Base-by-base conservation (phyloP, 345 rosid genomes). In the Brassica carinata region DNA sequence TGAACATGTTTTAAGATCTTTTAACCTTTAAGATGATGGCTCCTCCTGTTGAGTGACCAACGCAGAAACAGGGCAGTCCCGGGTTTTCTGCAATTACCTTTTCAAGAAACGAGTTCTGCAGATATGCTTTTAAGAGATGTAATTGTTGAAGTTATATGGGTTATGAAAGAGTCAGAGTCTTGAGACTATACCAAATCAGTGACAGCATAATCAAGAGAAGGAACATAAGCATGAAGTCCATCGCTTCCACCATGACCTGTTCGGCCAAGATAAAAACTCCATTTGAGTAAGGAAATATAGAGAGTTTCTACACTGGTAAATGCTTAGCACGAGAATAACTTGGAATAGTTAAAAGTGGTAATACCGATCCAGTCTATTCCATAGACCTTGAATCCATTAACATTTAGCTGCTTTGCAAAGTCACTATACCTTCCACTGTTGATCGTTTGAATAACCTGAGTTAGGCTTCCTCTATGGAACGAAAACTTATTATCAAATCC, bases 181-280 rank as follows among this genome's bases (percentile, higher is more conserved):
- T 58, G 31, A 70, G 31, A 70, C 75, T 33, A 65, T 90, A 95
- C 99, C 84, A 90, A 76, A 78, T 95, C 97, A 34, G 81, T 61
- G 23, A 91, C 97, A 38, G 89, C 96, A 63, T 83, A 83, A 85
- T 93, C 93, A 61, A 93, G 90, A 76, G 97, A 95, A 83, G 86
- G 94, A 78, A 95, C 95, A 68, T 89, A 90, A 58, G 92, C 97
- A 76, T 93, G 98, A 82, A 93, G 87, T 38, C 98, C 97, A 75
- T 93, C 98, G 11, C 94, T 91, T 77, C 98, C 97, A 64, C 99
- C 99, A 68, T 95, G 98, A 59, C 99, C 99, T 95, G 76, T 58
- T 31, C 2, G 4, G 48, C 69, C 51, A 83, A 77, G 71, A 62
- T 38, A 53, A 33, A 33, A 48, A 73, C 7, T 23, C 57, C n/a